Percentiles rank a stretch among this genome's conserved stretches.
These are phyloP conservation scores for Desmodesmus armatus DNA, from an alignment of 139 green algal genomes.

Conservation along the genomic window DNA sequence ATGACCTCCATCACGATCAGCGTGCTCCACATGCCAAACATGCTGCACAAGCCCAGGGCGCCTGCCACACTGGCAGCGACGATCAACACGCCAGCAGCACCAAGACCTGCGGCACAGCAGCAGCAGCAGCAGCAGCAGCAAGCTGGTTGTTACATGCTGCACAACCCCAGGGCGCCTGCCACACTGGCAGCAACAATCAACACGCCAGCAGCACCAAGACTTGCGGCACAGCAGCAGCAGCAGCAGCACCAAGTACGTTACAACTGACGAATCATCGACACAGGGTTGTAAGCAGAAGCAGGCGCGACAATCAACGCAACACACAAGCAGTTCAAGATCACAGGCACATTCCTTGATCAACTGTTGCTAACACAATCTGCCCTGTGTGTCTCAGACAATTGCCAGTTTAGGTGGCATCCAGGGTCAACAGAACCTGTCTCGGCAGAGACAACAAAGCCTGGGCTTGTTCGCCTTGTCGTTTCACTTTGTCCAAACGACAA, in stretches of 20 bases:
- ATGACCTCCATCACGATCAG: slow-evolving; percentile 93
- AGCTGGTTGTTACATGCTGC: slow-evolving; percentile 66
- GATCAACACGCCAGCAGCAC: slow-evolving; percentile 79
- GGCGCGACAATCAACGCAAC: no score
- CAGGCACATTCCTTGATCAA: no score
- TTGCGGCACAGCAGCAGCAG: background rate
- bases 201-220: slow-evolving; percentile 63
- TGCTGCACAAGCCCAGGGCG: slow-evolving; percentile 62
- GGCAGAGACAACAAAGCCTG: no score
- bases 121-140: slow-evolving; percentile 40
- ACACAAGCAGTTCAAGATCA: no score
- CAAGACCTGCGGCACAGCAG: slow-evolving; percentile 58
- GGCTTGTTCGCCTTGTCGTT: no score
- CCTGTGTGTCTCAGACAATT: no score
- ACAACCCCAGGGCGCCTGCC: slow-evolving; percentile 65
- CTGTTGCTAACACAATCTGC: no score
- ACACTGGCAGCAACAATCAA: slow-evolving; percentile 80
- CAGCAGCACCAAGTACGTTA: background rate
- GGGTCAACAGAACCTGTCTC: no score
- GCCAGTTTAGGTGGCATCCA: no score
- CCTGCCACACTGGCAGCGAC: slow-evolving; percentile 79
- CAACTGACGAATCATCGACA: no score
- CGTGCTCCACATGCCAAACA: slow-evolving; percentile 59
- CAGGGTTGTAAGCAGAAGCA: no score
- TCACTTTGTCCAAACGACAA: no score